Percentiles rank a stretch among this genome's conserved stretches.
Evolutionary conservation across 495 filamentous ascomycete species (phyloP).

Genomic region (Bacidia gigantensis): DNA sequence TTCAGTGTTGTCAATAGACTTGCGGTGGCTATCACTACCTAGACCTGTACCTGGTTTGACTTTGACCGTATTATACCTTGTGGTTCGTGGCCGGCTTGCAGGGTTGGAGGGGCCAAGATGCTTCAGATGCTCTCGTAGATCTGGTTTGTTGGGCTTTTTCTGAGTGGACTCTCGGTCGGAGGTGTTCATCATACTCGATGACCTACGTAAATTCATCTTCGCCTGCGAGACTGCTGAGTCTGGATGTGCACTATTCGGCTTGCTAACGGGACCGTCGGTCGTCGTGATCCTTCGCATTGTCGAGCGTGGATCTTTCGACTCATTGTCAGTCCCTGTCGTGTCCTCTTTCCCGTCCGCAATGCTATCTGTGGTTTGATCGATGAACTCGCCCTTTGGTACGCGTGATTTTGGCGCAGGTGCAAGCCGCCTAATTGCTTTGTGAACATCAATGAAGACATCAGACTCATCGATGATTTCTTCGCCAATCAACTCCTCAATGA

Average conservation of each 20-base stretch:
- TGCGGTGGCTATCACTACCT: constrained; percentile 9
- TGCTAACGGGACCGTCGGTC: background rate
- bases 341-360: constrained; percentile 21
- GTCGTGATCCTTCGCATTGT: constrained; percentile 8
- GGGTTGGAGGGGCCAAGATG: constrained; percentile 87
- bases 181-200: constrained; percentile 27
- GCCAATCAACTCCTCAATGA: constrained; percentile 95
- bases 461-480: constrained; percentile 87
- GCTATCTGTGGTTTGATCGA: constrained; percentile 21
- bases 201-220: constrained; percentile 26
- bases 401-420: constrained; percentile 49
- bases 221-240: constrained; percentile 7
- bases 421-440: constrained; percentile 85
- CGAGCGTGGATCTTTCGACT: constrained; percentile 16
- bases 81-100: constrained; percentile 67
- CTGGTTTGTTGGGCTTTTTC: constrained; percentile 33
- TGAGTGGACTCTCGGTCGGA: constrained; percentile 16
- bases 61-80: constrained; percentile 79
- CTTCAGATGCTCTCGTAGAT: constrained; percentile 72
- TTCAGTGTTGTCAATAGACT: constrained; percentile 5
- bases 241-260: constrained; percentile 7
- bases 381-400: constrained; percentile 43
- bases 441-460: constrained; percentile 90
- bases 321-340: constrained; percentile 27
- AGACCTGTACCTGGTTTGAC: constrained; percentile 53